Base-by-base conservation (phyloP, 495 filamentous ascomycete species). In the Astrothelium subdiscretum region DNA sequence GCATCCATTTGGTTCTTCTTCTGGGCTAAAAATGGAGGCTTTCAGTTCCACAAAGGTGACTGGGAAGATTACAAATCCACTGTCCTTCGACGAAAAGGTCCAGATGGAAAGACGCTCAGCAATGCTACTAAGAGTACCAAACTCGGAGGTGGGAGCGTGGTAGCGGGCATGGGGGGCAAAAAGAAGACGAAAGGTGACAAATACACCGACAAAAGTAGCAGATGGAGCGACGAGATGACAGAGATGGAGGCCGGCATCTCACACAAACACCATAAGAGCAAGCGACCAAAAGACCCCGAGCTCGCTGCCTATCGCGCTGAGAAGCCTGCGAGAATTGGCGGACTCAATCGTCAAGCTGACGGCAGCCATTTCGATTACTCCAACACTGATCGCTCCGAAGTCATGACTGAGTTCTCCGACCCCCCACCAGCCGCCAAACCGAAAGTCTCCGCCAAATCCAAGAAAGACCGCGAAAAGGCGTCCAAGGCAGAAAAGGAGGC, bases 41-140 rank as follows among this genome's bases (percentile, higher is more conserved):
- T 97, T 76, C 74, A 86, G 62, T 98, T 88, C 80, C 81, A 80
- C 20, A 76, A 90, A 62, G 78, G 83, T 57, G 94, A 98, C 74
- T 98, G 94, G 94, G 92, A 96, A 0, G 94, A 98, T 66, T 98
- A 98, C 83, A 97, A 97, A 72, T 88, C 87, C 3, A 97, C 95
- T 0, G 95, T 98, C 12, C 76, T 97, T n/a, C 85, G 94, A 32
- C 87, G 92, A 59, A 92, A 90, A 72, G 91, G 91, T 0, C 90
- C 90, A 5, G 89, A 96, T 75, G 91, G 91, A 32, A 87, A 83
- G 42, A 86, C 91, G 1, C 77, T 95, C 2, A 85, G 81, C 67
- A 87, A 87, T 65, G 91, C 89, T 0, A 96, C 90, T 1, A 83
- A 84, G 69, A 87, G 82, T 70, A 96, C 91, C 2, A 79, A 87